These are phyloP conservation scores for Trapa bicornis DNA, from an alignment of 345 rosid genomes.

Conservation along the genomic window DNA sequence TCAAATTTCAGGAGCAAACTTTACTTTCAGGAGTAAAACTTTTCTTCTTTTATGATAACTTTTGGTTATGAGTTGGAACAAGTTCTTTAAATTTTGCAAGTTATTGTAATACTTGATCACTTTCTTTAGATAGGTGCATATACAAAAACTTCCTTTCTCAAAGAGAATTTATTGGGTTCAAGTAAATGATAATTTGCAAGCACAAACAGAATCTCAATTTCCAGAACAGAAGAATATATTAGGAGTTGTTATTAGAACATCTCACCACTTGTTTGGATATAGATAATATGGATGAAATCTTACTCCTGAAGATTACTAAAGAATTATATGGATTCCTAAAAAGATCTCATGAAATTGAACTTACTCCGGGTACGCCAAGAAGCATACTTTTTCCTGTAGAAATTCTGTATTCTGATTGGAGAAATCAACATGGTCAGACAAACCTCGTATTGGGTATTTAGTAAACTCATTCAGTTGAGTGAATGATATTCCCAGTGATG, in stretches of 20 bases:
- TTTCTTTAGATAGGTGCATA: neutral
- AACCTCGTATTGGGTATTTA: constrained; percentile 3
- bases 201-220: neutral
- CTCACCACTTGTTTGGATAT: neutral
- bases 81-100: too few species aligned
- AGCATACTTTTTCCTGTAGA: constrained; percentile 33
- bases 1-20: too few species aligned
- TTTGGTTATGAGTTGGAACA: too few species aligned
- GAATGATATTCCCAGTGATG: constrained; percentile 37
- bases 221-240: neutral
- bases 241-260: neutral
- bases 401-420: constrained; percentile 12
- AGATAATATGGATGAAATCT: neutral
- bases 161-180: neutral
- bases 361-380: constrained; percentile 42
- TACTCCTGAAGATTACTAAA: neutral
- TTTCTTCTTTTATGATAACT: too few species aligned
- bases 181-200: neutral
- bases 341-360: constrained; percentile 10
- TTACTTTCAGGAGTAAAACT: too few species aligned
- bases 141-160: neutral
- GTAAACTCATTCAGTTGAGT: constrained; percentile 22
- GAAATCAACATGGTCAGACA: constrained; percentile 2
- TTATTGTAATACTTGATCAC: neutral
- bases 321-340: neutral